A percentile compares a stretch with the other conserved stretches of the same genome.
These are phyloP conservation scores for Geotrichum ghanense DNA, from an alignment of 805 yeast species.

Conservation along the genomic window DNA sequence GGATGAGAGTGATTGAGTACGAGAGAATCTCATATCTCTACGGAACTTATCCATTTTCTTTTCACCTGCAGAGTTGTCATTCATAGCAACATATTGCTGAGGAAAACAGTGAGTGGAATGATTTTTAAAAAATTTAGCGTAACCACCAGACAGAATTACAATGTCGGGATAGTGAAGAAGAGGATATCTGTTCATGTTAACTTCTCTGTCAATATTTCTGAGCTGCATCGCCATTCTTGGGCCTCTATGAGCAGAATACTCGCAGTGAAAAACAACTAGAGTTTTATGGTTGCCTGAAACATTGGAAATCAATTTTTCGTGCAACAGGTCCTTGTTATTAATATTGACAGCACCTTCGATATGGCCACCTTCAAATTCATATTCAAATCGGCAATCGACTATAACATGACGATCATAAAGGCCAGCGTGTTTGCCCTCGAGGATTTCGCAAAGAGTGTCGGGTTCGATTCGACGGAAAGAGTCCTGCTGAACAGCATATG, in stretches of 20 bases:
- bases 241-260: constrained; percentile 86
- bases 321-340: constrained; percentile 58
- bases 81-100: constrained; percentile 78
- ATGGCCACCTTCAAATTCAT: constrained; percentile 91
- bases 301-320: constrained; percentile 36
- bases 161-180: constrained; percentile 78
- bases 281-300: constrained; percentile 24
- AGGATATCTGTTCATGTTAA: constrained; percentile 71
- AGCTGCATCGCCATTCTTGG: constrained; percentile 85
- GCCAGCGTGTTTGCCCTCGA: constrained; percentile 42
- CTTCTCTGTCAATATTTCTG: constrained; percentile 67
- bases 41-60: constrained; percentile 43
- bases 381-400: constrained; percentile 85
- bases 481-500: constrained; percentile 40
- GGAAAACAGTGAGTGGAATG: constrained; percentile 56
- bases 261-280: constrained; percentile 83
- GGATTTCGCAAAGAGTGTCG: constrained; percentile 42
- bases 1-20: constrained; percentile 12
- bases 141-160: constrained; percentile 83
- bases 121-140: constrained; percentile 58
- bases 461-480: constrained; percentile 60
- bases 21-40: constrained; percentile 27
- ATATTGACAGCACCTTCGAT: constrained; percentile 73
- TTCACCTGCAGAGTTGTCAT: constrained; percentile 47
- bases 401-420: constrained; percentile 47